Conservation (phyloP, 192 early-diverging fungal genomes). For the Coemansia sp. region DNA sequence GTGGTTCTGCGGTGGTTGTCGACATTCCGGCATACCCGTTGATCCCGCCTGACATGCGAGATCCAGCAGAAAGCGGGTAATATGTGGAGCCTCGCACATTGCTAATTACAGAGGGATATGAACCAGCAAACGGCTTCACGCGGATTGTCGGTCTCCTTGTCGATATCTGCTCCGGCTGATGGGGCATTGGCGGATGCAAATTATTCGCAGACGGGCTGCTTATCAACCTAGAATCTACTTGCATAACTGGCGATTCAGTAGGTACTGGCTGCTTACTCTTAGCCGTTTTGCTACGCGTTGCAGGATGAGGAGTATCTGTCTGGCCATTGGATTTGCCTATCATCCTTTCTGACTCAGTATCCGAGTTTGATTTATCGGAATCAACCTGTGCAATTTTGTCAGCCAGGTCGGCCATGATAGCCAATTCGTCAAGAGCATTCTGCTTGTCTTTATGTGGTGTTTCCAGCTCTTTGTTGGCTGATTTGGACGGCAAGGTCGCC, state of each 20-base stretch:
- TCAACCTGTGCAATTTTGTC: not conserved
- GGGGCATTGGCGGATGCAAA: not conserved
- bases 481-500: not conserved
- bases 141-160: slow-evolving; percentile 33
- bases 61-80: slow-evolving; percentile 9
- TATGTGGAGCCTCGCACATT: not conserved
- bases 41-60: not conserved
- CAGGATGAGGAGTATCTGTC: too few species aligned
- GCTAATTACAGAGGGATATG: not conserved
- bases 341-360: not conserved
- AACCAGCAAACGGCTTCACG: slow-evolving; percentile 21
- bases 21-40: not conserved
- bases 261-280: not conserved
- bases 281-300: not conserved
- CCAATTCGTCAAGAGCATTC: not conserved
- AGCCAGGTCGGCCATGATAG: slow-evolving; percentile 11
- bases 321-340: slow-evolving; percentile 9
- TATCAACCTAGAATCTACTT: not conserved
- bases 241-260: not conserved
- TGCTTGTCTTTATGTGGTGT: not conserved
- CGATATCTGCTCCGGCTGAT: not conserved
- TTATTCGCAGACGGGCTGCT: not conserved
- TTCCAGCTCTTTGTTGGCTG: not conserved
- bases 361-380: not conserved
- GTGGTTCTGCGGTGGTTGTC: not conserved